Percentiles rank a stretch among this genome's conserved stretches.
Evolutionary conservation across 768 basidiomycete species (phyloP).

Genomic region (Termitomyces sp.): DNA sequence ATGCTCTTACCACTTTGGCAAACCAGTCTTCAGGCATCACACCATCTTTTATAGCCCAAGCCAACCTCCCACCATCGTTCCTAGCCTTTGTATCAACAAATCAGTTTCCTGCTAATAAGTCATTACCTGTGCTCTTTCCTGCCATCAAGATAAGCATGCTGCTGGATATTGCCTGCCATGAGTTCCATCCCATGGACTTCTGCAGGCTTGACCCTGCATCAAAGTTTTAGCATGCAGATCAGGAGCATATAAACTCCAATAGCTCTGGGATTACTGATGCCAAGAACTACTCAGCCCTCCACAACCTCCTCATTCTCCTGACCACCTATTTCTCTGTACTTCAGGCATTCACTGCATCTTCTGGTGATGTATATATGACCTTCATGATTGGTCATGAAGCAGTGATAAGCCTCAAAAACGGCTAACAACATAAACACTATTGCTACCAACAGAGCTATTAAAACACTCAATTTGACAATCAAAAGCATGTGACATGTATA

Average conservation of each 20-base stretch:
- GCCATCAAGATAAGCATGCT: constrained; percentile 4
- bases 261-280: neutral
- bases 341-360: neutral
- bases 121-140: constrained; percentile 3
- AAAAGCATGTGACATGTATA: no score
- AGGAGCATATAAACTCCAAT: neutral
- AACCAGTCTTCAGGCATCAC: no score
- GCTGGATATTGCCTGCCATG: constrained; percentile 5
- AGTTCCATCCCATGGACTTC: neutral
- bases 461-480: no score
- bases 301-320: neutral
- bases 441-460: no score
- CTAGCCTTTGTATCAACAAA: neutral
- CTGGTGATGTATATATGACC: neutral
- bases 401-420: no score
- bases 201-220: constrained; percentile 1
- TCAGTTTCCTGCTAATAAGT: constrained; percentile 1
- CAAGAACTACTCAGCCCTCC: constrained; percentile 7
- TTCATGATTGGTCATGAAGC: neutral
- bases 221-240: neutral
- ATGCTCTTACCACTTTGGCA: no score
- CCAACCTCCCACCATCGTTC: neutral
- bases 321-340: neutral
- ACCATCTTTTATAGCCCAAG: no score
- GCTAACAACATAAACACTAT: no score